These are phyloP conservation scores for Peronosclerospora sorghi DNA, from an alignment of 352 stramenopile species.

Conservation along the genomic window DNA sequence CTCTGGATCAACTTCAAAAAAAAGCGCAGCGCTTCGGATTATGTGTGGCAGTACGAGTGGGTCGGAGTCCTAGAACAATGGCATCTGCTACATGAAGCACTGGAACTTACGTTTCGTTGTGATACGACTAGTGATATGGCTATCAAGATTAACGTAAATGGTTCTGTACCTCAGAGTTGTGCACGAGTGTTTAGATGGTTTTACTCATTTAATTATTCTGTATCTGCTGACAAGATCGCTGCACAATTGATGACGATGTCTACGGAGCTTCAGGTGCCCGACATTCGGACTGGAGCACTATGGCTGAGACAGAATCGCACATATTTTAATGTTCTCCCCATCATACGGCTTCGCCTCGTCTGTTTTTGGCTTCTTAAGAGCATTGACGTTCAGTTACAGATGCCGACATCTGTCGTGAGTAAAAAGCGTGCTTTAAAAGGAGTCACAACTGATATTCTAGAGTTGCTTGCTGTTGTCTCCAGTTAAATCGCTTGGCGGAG, in stretches of 20 bases:
- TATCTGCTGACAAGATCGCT: slow-evolving; percentile 10
- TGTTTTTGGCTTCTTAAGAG: slow-evolving; percentile 55
- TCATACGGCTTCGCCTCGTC: slow-evolving; percentile 30
- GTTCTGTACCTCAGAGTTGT: slow-evolving; percentile 3
- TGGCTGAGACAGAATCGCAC: slow-evolving; percentile 38
- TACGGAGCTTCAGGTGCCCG: slow-evolving; percentile 8
- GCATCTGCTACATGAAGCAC: slow-evolving; percentile 17
- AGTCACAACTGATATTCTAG: slow-evolving; percentile 21
- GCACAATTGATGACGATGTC: slow-evolving; percentile 13
- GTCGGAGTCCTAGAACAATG: slow-evolving; percentile 19
- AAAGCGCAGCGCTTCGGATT: slow-evolving; percentile 6
- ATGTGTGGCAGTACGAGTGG: slow-evolving; percentile 24
- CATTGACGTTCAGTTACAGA: slow-evolving; percentile 8
- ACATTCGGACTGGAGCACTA: slow-evolving; percentile 12
- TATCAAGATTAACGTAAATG: neutral
- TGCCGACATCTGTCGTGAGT: neutral
- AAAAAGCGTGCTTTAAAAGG: neutral
- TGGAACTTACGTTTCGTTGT: slow-evolving; percentile 11
- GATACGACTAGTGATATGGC: neutral
- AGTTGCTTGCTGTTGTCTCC: too few species aligned
- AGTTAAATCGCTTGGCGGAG: too few species aligned
- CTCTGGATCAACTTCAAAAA: slow-evolving; percentile 11
- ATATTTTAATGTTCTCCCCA: slow-evolving; percentile 19
- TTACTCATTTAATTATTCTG: slow-evolving; percentile 16
- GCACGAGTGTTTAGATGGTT: slow-evolving; percentile 35